phyloP scores from a whole-genome alignment of 1,284 basidiomycete species.

The Ganoderma lingzhi region DNA sequence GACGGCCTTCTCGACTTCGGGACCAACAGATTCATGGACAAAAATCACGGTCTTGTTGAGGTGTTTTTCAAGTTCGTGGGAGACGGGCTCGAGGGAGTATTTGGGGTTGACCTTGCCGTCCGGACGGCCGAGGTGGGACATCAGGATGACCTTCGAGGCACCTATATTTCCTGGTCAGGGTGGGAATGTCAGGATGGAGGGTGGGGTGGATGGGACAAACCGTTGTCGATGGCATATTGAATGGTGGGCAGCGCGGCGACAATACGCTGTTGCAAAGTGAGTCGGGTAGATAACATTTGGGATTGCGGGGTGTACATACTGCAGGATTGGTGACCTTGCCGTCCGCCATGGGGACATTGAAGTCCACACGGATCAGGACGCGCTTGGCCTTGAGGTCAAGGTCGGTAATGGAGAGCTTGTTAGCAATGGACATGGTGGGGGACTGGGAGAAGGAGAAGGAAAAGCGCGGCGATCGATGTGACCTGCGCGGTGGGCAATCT shows the following conservation, averaged over 20 bases:
- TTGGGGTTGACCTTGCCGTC: constrained; percentile 92
- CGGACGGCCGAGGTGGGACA: constrained; percentile 98
- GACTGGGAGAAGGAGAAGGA: constrained; percentile 10
- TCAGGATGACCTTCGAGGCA: constrained; percentile 88
- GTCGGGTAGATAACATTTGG: constrained; percentile 14
- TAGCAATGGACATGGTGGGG: constrained; percentile 90
- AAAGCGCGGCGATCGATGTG: constrained; percentile 28
- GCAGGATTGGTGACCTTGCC: constrained; percentile 97
- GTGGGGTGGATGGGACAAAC: constrained; percentile 49
- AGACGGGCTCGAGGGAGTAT: constrained; percentile 92
- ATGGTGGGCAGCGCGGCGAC: constrained; percentile 96
- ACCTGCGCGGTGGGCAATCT: constrained; percentile 17
- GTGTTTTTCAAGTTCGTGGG: constrained; percentile 76
- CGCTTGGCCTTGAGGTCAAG: constrained; percentile 90
- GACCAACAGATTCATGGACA: constrained; percentile 88
- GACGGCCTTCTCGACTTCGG: constrained; percentile 85
- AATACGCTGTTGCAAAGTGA: constrained; percentile 75
- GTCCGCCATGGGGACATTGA: constrained; percentile 95
- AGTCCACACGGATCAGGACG: constrained; percentile 97
- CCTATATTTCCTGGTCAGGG: constrained; percentile 53
- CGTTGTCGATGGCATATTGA: constrained; percentile 91
- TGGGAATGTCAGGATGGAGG: constrained; percentile 10
- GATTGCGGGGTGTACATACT: constrained; percentile 56
- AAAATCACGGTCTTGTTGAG: constrained; percentile 83
- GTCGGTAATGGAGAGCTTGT: constrained; percentile 94